Conservation (phyloP, 371 early-diverging fungal genomes). For the Rhizopus sp. region DNA sequence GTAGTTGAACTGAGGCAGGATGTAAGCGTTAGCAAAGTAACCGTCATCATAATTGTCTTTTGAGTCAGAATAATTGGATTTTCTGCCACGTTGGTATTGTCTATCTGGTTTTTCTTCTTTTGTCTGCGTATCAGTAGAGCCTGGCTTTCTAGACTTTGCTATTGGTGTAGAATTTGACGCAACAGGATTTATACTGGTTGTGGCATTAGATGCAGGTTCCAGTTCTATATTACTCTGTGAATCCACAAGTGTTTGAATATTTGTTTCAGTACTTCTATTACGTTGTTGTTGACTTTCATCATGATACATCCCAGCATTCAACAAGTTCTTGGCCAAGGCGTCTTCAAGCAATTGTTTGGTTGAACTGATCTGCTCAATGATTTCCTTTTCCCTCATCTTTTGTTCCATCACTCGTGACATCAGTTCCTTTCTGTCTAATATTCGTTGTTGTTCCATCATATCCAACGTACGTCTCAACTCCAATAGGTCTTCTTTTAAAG, state of each 20-base stretch:
- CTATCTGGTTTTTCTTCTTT: not conserved
- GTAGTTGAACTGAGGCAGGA: not conserved
- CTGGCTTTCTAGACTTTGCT: not conserved
- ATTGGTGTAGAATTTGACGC: conserved; percentile 2
- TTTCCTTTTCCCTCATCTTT: conserved; percentile 16
- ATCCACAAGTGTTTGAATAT: not conserved
- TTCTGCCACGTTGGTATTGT: not conserved
- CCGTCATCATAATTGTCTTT: not conserved
- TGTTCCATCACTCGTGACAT: conserved; percentile 18
- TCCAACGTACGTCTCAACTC: conserved; percentile 20
- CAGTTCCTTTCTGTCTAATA: conserved; percentile 13
- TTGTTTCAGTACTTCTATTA: not conserved
- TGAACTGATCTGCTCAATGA: conserved; percentile 17
- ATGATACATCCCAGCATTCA: not conserved
- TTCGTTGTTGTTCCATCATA: conserved; percentile 18
- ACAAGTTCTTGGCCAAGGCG: conserved; percentile 10
- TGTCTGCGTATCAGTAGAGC: not conserved
- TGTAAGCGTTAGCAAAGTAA: not conserved
- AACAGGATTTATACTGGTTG: conserved; percentile 1
- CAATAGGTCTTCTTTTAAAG: conserved; percentile 14
- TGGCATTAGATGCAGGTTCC: not conserved
- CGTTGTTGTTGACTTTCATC: not conserved
- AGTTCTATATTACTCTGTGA: not conserved
- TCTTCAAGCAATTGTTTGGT: conserved; percentile 15
- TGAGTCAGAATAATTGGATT: not conserved